Evolutionary conservation across 2,329 filamentous ascomycete genomes (phyloP), one percentile per base, ranked within the genome.

Genomic region (Aotearoamyces nothofagi): DNA sequence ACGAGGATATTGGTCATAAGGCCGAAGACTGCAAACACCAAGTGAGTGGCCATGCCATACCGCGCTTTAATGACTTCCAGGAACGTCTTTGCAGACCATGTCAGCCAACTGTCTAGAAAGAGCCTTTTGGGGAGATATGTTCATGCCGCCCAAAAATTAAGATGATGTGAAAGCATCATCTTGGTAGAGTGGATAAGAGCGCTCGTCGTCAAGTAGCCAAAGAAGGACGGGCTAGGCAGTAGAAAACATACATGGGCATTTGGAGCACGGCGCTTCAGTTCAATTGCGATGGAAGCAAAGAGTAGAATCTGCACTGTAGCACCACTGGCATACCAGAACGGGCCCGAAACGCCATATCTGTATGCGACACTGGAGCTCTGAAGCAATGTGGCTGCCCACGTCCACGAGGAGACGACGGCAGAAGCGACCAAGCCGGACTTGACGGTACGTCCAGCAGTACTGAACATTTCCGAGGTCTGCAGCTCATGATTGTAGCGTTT

Each of bases 401-500:
- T 92, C 84, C 86, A 93, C 4, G 78, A 84, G 10, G 78, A 86
- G 3, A 92, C 82, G n/a, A 93, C 84, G 10, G 83, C 84, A 4
- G 81, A 80, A 8, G 81, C 80, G 1, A 92, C 82, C 9, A 93
- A 63, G 24, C 84, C 86, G 6, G 81, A 84, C 49, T 92, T 93
- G 40, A 93, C 81, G 2, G 80, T 84, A 36, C 86, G 66, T 11
- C 83, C 83, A 27, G 84, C 84, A 0, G 84, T 92, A 38, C 69
- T 84, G 61, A 93, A 93, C 70, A 84, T 90, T 56, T 93, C 84
- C 0, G 79, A 86, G 0, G 86, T 93, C 51, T 92, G 83, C 3
- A 86, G 60, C 51, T 90, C 83, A 59, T 74, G 63, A 44, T 76
- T 73, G 48, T 77, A 78, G 39, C 66, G 41, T 33, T 49, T 51